These are phyloP conservation scores for Diatrype stigma DNA, from an alignment of 2,329 filamentous ascomycete species.

Conservation along the genomic window DNA sequence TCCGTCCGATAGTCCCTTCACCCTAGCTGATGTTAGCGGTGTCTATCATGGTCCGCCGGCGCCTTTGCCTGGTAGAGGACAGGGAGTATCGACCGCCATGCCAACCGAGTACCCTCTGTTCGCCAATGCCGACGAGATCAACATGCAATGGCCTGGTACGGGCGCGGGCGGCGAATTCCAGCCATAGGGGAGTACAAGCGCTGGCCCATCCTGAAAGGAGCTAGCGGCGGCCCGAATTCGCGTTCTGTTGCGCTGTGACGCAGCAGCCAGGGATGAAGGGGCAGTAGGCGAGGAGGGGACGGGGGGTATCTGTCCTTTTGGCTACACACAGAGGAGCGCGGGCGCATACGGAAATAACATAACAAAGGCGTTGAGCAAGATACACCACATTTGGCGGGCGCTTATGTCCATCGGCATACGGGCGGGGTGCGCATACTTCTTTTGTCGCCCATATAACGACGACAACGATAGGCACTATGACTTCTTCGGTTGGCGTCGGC, in stretches of 20 bases:
- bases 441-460: no score
- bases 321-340: no score
- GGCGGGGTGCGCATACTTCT: no score
- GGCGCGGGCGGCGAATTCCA: slow-evolving; percentile 4
- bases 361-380: no score
- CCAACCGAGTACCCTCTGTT: slow-evolving; percentile 6
- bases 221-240: neutral
- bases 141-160: slow-evolving; percentile 7
- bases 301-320: no score
- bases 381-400: no score
- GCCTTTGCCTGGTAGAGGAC: slow-evolving; percentile 3
- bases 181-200: neutral
- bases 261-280: neutral
- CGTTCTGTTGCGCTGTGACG: neutral
- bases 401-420: no score
- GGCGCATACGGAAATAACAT: no score
- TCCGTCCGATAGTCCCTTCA: neutral
- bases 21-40: slow-evolving; percentile 8
- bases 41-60: slow-evolving; percentile 13
- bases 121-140: slow-evolving; percentile 6
- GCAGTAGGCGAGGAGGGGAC: no score
- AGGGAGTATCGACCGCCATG: slow-evolving; percentile 3
- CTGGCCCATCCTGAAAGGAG: neutral
- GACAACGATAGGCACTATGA: no score
- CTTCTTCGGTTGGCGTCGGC: no score